These are phyloP conservation scores for Pythium brachiatum DNA, from an alignment of 352 stramenopile species.

Conservation along the genomic window DNA sequence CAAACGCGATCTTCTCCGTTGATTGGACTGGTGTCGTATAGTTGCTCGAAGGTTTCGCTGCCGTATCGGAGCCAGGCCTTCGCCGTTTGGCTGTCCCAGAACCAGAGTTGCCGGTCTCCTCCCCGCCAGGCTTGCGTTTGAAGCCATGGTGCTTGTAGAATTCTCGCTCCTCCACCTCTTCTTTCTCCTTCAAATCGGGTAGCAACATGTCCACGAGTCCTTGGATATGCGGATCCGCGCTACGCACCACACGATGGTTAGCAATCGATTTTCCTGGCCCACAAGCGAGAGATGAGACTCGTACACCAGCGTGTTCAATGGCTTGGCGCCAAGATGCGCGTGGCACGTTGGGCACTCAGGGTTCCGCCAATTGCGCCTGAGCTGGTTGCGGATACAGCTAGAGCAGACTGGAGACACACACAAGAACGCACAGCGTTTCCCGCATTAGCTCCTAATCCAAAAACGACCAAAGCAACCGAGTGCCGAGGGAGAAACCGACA, in stretches of 20 bases:
- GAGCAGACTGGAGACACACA: conserved; percentile 44
- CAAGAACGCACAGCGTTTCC: background rate
- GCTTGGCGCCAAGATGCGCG: conserved; percentile 45
- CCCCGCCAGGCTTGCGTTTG: conserved; percentile 43
- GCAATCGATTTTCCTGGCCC: conserved; percentile 1
- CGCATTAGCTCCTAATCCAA: background rate
- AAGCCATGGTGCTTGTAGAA: conserved; percentile 56
- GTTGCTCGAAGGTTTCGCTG: background rate
- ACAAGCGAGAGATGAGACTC: conserved; percentile 1
- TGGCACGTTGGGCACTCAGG: conserved; percentile 47
- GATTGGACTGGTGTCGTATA: background rate
- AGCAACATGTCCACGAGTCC: conserved; percentile 51
- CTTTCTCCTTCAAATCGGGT: conserved; percentile 36
- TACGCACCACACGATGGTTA: conserved; percentile 12
- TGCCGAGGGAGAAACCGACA: background rate
- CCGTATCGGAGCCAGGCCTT: background rate
- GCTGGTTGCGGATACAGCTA: conserved; percentile 53
- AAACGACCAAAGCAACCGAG: background rate
- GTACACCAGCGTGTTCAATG: conserved; percentile 54
- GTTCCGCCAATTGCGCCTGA: conserved; percentile 31
- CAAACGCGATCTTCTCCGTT: conserved; percentile 1
- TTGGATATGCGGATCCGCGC: conserved; percentile 55
- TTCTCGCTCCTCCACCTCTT: conserved; percentile 34
- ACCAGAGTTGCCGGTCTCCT: background rate
- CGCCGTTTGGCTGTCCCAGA: background rate